Evolutionary conservation across 2,329 filamentous ascomycete species (phyloP).

Genomic region (Thelonectria rubi): DNA sequence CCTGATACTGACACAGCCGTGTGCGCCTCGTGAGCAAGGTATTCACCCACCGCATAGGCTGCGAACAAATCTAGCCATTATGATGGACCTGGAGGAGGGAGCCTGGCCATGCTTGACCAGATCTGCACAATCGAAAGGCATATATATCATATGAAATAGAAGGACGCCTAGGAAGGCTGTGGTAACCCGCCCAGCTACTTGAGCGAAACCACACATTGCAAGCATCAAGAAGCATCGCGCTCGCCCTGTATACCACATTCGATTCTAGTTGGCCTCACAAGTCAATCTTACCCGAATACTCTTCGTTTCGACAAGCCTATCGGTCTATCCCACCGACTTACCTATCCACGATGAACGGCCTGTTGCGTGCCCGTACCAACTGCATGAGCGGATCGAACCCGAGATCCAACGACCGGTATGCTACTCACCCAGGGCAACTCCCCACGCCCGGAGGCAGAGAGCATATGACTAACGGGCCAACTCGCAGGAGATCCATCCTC

Average conservation of each 20-base stretch:
- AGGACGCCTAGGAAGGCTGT: too few relatives aligned
- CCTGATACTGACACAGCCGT: background rate
- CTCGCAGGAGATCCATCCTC: background rate
- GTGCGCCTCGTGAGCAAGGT: constrained; percentile 10
- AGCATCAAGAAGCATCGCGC: too few relatives aligned
- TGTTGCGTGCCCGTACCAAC: constrained; percentile 6
- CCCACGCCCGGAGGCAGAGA: background rate
- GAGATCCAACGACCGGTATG: constrained; percentile 11
- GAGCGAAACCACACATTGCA: too few relatives aligned
- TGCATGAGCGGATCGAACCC: constrained; percentile 5
- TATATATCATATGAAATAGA: too few relatives aligned
- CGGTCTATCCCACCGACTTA: background rate
- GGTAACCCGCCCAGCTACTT: too few relatives aligned
- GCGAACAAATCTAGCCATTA: background rate
- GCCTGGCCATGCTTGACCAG: background rate
- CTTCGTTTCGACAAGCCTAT: background rate
- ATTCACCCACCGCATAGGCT: background rate
- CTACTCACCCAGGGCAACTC: constrained; percentile 1
- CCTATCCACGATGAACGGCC: constrained; percentile 11
- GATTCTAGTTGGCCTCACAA: too few relatives aligned
- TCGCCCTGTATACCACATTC: too few relatives aligned
- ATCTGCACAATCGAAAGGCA: background rate
- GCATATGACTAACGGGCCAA: background rate
- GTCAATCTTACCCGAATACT: too few relatives aligned
- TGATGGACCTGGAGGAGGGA: background rate